These are phyloP conservation scores for Stenocarpella maydis DNA, from an alignment of 2,329 filamentous ascomycete genomes.

Conservation along the genomic window DNA sequence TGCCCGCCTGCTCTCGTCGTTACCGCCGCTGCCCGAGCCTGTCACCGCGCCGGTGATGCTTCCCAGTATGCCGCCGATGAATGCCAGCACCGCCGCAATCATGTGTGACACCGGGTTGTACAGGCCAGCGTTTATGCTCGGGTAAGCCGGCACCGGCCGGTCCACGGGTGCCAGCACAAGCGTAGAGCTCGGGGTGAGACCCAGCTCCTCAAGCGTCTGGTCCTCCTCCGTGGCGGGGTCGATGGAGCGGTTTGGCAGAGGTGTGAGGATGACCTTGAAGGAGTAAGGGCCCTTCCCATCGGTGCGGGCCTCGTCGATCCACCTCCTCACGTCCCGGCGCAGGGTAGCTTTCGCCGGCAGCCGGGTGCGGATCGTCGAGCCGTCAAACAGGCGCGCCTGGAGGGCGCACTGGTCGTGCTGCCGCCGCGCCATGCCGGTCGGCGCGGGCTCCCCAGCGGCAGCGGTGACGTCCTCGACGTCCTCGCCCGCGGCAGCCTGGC, in stretches of 20 bases:
- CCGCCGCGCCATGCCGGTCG: conserved; percentile 42
- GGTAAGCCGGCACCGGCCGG: conserved; percentile 53
- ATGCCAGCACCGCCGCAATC: conserved; percentile 40
- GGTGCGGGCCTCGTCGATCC: conserved; percentile 73
- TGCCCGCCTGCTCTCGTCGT: neutral
- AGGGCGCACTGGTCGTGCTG: conserved; percentile 62
- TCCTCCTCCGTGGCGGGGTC: conserved; percentile 75
- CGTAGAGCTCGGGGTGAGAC: conserved; percentile 80
- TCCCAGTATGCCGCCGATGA: conserved; percentile 29
- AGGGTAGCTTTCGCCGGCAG: conserved; percentile 74
- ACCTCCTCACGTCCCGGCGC: conserved; percentile 72
- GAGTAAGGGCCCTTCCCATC: conserved; percentile 73
- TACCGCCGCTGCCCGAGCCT: conserved; percentile 24
- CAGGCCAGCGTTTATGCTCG: conserved; percentile 36
- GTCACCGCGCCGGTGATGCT: conserved; percentile 32
- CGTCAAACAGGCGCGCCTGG: conserved; percentile 85
- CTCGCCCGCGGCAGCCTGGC: conserved; percentile 40
- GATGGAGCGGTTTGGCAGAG: conserved; percentile 77
- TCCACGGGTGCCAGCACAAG: conserved; percentile 80
- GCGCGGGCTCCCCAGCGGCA: conserved; percentile 41
- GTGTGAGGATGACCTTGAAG: conserved; percentile 85
- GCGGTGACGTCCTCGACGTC: conserved; percentile 43
- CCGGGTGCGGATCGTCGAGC: conserved; percentile 76
- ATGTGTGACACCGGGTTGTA: conserved; percentile 43
- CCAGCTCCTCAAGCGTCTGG: conserved; percentile 72